phyloP scores from a whole-genome alignment of 768 basidiomycete species.

The Calocera cornea region DNA sequence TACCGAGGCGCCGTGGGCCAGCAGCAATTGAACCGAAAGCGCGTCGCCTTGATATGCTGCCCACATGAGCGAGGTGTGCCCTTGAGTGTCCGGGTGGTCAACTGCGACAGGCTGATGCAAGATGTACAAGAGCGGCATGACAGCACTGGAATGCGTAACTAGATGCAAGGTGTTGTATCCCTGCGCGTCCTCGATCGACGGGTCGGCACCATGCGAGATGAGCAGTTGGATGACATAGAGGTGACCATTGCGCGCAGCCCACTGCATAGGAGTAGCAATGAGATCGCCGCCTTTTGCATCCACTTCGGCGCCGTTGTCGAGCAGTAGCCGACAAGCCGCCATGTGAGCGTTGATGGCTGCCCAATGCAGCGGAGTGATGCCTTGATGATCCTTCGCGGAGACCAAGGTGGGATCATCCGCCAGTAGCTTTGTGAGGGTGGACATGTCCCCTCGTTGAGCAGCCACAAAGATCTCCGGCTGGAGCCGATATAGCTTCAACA shows the following conservation, averaged over 20 bases:
- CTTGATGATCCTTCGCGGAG: conserved; percentile 73
- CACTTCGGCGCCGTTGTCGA: conserved; percentile 88
- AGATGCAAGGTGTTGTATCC: conserved; percentile 94
- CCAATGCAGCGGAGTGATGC: conserved; percentile 95
- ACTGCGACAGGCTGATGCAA: conserved; percentile 88
- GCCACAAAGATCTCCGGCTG: conserved; percentile 57
- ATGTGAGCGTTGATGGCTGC: conserved; percentile 94
- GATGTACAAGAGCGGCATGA: conserved; percentile 87
- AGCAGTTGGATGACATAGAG: conserved; percentile 90
- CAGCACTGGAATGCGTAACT: conserved; percentile 83
- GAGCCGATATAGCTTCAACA: neutral
- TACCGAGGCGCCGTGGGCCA: conserved; percentile 74
- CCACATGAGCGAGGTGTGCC: conserved; percentile 96
- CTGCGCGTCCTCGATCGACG: conserved; percentile 79
- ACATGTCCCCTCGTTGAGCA: conserved; percentile 75
- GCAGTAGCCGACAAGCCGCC: conserved; percentile 69
- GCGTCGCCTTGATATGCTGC: conserved; percentile 98
- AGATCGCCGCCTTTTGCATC: conserved; percentile 92
- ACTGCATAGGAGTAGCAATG: conserved; percentile 87
- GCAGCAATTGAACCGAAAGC: conserved; percentile 77
- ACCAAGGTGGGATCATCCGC: conserved; percentile 56
- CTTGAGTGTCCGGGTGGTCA: conserved; percentile 79
- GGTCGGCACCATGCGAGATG: conserved; percentile 80
- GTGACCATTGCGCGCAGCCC: conserved; percentile 96
- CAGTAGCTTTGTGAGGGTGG: conserved; percentile 47